These are phyloP conservation scores for Cutaneotrichosporon arboriforme DNA, from an alignment of 1,284 basidiomycete species.

Conservation along the genomic window DNA sequence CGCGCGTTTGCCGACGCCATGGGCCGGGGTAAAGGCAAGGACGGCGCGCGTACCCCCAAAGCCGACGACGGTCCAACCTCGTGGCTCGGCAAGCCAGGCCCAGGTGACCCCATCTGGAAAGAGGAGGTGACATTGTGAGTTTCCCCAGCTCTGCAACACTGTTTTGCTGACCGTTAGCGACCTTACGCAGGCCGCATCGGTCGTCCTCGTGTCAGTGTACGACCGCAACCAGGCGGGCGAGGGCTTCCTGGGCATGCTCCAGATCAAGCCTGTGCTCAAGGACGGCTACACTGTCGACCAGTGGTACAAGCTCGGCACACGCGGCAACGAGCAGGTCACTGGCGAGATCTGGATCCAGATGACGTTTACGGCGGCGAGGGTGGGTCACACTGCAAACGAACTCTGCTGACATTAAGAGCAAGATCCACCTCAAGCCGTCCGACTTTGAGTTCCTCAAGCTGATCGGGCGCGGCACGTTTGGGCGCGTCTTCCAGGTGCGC, in stretches of 20 bases:
- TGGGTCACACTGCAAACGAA: slow-evolving; percentile 48
- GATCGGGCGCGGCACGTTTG: slow-evolving; percentile 97
- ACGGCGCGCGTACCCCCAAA: slow-evolving; percentile 44
- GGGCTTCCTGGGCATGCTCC: slow-evolving; percentile 83
- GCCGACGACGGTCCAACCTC: slow-evolving; percentile 28
- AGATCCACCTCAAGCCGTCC: slow-evolving; percentile 73
- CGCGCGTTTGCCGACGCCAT: slow-evolving; percentile 55
- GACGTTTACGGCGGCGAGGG: slow-evolving; percentile 85
- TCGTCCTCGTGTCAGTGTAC: slow-evolving; percentile 85
- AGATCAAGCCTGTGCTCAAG: slow-evolving; percentile 81
- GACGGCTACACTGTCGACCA: slow-evolving; percentile 94
- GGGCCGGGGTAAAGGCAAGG: slow-evolving; percentile 45
- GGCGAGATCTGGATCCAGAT: slow-evolving; percentile 94
- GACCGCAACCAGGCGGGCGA: slow-evolving; percentile 79
- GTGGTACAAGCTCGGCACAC: slow-evolving; percentile 79
- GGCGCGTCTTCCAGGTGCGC: slow-evolving; percentile 98
- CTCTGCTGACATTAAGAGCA: slow-evolving; percentile 54
- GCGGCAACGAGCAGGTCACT: slow-evolving; percentile 72
- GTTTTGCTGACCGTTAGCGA: slow-evolving; percentile 58
- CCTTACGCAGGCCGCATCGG: slow-evolving; percentile 84
- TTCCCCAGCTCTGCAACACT: slow-evolving; percentile 3
- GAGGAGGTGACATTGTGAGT: slow-evolving; percentile 95
- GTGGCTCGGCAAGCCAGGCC: slow-evolving; percentile 46
- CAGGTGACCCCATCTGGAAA: slow-evolving; percentile 92
- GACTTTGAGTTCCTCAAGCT: slow-evolving; percentile 99